Evolutionary conservation across 139 green algal species (phyloP).

Genomic region (Chloropicon primus): DNA sequence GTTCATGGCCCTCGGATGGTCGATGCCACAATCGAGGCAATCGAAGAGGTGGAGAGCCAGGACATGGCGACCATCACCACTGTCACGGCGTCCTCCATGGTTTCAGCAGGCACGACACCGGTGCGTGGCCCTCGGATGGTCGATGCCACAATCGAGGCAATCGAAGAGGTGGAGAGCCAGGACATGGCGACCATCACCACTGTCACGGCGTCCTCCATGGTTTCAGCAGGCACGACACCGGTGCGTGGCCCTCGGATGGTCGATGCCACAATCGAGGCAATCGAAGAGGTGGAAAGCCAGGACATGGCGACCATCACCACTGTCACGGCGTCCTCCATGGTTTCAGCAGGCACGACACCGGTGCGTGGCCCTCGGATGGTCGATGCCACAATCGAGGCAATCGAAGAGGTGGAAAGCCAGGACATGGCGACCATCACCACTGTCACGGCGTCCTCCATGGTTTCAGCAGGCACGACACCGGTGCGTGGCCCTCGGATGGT

Average conservation of each 20-base stretch:
- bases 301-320: neutral
- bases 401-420: neutral
- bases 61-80: neutral
- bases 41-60: neutral
- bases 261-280: neutral
- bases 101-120: neutral
- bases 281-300: neutral
- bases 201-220: neutral
- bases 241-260: neutral
- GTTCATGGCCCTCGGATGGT: neutral
- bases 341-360: neutral
- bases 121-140: neutral
- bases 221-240: neutral
- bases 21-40: neutral
- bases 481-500: neutral
- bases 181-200: neutral
- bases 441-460: neutral
- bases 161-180: neutral
- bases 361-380: neutral
- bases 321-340: neutral
- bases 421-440: neutral
- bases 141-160: neutral
- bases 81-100: neutral
- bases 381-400: neutral
- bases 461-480: neutral